A percentile compares a stretch with the other conserved stretches of the same genome.
phyloP scores from a whole-genome alignment of 495 filamentous ascomycete species.

The Astrothelium macrocarpum region DNA sequence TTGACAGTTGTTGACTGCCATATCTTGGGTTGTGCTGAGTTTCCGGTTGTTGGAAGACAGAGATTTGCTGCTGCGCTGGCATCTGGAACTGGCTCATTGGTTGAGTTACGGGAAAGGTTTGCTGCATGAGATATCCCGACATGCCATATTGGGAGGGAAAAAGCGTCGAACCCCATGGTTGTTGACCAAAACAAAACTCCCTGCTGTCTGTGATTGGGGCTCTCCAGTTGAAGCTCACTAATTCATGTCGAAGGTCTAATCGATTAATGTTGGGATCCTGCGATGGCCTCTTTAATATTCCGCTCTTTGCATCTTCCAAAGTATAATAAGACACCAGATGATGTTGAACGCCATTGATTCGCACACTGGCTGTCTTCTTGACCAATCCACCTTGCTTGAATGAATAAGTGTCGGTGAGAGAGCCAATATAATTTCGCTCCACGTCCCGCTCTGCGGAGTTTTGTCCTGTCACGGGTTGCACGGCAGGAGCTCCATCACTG shows the following conservation, averaged over 20 bases:
- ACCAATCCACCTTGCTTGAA: slow-evolving; percentile 78
- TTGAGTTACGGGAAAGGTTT: background rate
- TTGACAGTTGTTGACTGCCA: background rate
- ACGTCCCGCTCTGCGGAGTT: slow-evolving; percentile 35
- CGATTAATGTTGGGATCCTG: slow-evolving; percentile 35
- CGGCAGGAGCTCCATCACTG: slow-evolving; percentile 15
- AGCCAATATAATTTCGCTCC: slow-evolving; percentile 67
- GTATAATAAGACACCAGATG: slow-evolving; percentile 87
- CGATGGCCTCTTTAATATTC: slow-evolving; percentile 50
- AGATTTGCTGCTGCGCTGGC: background rate
- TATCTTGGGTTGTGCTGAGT: background rate
- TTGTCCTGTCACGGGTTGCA: slow-evolving; percentile 22
- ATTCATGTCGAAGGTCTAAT: background rate
- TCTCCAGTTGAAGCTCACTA: slow-evolving; percentile 2
- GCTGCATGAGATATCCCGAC: slow-evolving; percentile 1
- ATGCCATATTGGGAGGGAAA: background rate
- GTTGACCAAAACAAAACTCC: background rate
- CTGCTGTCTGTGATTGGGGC: background rate
- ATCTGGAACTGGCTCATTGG: background rate
- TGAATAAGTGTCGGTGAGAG: slow-evolving; percentile 73
- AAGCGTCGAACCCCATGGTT: background rate
- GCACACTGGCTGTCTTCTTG: slow-evolving; percentile 86
- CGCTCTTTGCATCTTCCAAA: slow-evolving; percentile 59
- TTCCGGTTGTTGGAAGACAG: background rate
- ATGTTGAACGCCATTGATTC: slow-evolving; percentile 56